Base-by-base conservation (phyloP, 139 green algal species). In the Asterochloris erici region DNA sequence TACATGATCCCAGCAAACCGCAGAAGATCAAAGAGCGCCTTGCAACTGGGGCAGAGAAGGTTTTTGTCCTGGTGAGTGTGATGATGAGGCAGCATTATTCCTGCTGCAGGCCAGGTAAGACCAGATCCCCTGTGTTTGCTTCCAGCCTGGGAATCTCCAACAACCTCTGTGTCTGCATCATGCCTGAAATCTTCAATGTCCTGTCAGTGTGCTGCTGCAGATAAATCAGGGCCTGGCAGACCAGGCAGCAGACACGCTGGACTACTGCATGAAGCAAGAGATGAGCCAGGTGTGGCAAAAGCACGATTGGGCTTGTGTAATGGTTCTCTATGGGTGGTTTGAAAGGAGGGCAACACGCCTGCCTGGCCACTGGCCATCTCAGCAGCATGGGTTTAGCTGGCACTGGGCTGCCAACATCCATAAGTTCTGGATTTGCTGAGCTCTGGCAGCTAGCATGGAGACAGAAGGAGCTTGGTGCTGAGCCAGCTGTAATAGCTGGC, bases 221-320 rank as follows among this genome's bases (percentile, higher is more conserved):
- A 64, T 97, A 10, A 96, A 95, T 79, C 89, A 95, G 68, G 91
- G 84, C 0, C 85, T 97, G 63, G 86, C 79, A 61, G 92, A 96
- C 73, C 23, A 66, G 0, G 81, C 90, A 0, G 27, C 29, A 12
- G 89, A 94, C 0, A 80, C 69, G n/a, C 74, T 97, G n/a, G 94
- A 97, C 77, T 95, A 90, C 81, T 86, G 74, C 70, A 83, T 96
- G 73, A 86, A 87, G 71, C 88, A 94, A 86, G 93, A 97, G 61
- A 28, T 87, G 29, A 83, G 86, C n/a, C 87, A 91, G 71, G 79
- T 88, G 47, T 54, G 38, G 38, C 38, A 2, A 54, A 10, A 10
- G 38, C 6, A 54, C 38, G 6, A 2, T 6, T 2, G 38, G 2
- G 38, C 6, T 2, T 54, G 38, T 54, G 38, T 2, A 54, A 54